Base-by-base conservation (phyloP, 441 rosid genomes). In the Erysimum pusillum region DNA sequence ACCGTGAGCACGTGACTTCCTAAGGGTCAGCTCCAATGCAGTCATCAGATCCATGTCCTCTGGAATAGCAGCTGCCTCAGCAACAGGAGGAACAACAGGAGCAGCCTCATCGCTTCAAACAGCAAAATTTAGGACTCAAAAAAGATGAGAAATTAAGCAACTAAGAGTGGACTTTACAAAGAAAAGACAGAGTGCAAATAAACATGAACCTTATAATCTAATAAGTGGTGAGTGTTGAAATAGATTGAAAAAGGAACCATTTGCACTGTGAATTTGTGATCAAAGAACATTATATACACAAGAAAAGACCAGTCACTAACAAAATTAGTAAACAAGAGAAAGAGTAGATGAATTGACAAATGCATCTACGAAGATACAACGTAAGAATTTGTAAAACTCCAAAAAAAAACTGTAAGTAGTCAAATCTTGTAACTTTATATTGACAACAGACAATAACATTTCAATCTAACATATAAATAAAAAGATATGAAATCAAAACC, bases 21-120 rank as follows among this genome's bases (percentile, higher is more conserved):
- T 88, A 17, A 94, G 76, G 39, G 91, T 97, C 58, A 81, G 64
- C 76, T 90, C 97, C 79, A 94, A 76, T 59, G 97, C 97, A 0
- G 93, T 79, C 87, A 87, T 85, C 45, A 91, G 78, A 57, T 88
- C 97, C 97, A 94, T 87, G 9, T 91, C 81, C 92, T 91, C 96
- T 3, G 81, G 83, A 41, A 73, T 64, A 2, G 65, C 76, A n/a
- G 70, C 63, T 69, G 92, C 69, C 92, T 91, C 96, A 15, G 78
- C 83, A 35, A 58, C 79, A 5, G 92, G 83, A 52, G 82, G 76
- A 17, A 76, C 77, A 34, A 84, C 77, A 41, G 83, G 78, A 52
- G 80, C 83, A 79, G 66, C 91, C 38, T 90, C 97, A 48, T 94
- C 98, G 51, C 98, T 94, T 54, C 17, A 31, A 32, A 10, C 34